Evolutionary conservation across 1,139 yeast species (phyloP), one percentile per base, ranked within the genome.

Genomic region (Zygotorulaspora mrakii): DNA sequence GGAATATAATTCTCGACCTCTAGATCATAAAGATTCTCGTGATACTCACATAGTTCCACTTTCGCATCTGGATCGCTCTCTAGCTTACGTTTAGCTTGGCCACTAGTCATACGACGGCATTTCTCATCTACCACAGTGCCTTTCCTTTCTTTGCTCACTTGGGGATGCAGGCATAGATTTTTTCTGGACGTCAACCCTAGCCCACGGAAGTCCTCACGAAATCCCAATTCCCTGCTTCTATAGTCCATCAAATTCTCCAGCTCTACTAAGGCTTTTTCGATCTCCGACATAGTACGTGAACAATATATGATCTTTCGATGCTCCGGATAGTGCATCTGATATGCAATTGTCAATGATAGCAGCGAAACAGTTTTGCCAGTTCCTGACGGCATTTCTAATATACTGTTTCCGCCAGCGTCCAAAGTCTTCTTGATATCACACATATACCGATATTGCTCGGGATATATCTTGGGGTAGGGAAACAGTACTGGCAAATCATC

Each of bases 341-440:
- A 94, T 7, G 98, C 96, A 36, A 91, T 87, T 0, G 97, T 87
- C 31, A 91, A 66, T 0, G 97, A 87, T 31, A 91, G 70, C 59
- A 91, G 71, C 1, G 97, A 88, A 3, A 91, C 85, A 28, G 99
- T 91, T 62, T 91, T 91, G 31, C 99, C 99, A 3, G 99, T 91
- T 2, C 99, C 99, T n/a, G 99, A 91, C 55, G 99, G 99, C 99
- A 91, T 91, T 68, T 91, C 99, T 58, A 91, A 65, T 41, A 91
- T 89, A 67, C 96, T 85, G 62, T 89, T 88, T n/a, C 97, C 98
- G 1, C 97, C 97, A 1, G 83, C 95, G 69, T 91, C 99, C 36
- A 91, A 68, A 1, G 97, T 85, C 61, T 82, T 80, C 67, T 91
- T 91, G 53, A 91, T 82, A 63, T 91, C 97, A 53, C 94, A 78